Evolutionary conservation across 1,284 basidiomycete genomes (phyloP).

Genomic region (Ustilago xerochloae): DNA sequence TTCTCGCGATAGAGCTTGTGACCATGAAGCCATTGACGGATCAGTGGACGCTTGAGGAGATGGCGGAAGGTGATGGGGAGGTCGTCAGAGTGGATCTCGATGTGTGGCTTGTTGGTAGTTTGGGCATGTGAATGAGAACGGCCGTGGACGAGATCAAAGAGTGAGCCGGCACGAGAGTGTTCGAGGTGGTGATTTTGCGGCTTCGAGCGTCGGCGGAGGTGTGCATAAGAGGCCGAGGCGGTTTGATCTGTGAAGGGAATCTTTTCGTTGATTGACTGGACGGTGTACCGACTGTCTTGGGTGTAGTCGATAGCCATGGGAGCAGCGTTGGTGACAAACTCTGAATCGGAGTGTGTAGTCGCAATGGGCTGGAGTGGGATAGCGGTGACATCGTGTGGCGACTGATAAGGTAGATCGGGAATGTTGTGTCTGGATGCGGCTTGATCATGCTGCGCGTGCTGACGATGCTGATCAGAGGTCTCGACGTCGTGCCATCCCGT

Average conservation of each 20-base stretch:
- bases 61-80: slow-evolving; percentile 59
- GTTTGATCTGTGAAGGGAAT: not conserved
- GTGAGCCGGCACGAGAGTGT: slow-evolving; percentile 19
- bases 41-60: slow-evolving; percentile 63
- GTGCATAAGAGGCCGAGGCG: not conserved
- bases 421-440: not conserved
- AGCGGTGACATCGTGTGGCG: slow-evolving; percentile 5
- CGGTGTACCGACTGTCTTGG: slow-evolving; percentile 20
- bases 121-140: slow-evolving; percentile 8
- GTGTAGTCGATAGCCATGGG: slow-evolving; percentile 20
- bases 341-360: slow-evolving; percentile 3
- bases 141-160: slow-evolving; percentile 45
- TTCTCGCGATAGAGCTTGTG: slow-evolving; percentile 64
- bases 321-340: slow-evolving; percentile 14
- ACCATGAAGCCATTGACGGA: slow-evolving; percentile 66
- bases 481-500: slow-evolving; percentile 38
- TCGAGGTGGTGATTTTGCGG: not conserved
- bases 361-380: slow-evolving; percentile 18
- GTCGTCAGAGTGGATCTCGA: slow-evolving; percentile 51
- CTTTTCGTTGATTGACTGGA: slow-evolving; percentile 9
- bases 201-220: slow-evolving; percentile 26
- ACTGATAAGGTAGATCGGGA: not conserved
- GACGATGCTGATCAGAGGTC: slow-evolving; percentile 26
- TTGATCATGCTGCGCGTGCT: not conserved
- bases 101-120: slow-evolving; percentile 19